Percentiles rank a stretch among this genome's conserved stretches.
Evolutionary conservation across 768 basidiomycete species (phyloP).

Genomic region (Tephrocybe sp.): DNA sequence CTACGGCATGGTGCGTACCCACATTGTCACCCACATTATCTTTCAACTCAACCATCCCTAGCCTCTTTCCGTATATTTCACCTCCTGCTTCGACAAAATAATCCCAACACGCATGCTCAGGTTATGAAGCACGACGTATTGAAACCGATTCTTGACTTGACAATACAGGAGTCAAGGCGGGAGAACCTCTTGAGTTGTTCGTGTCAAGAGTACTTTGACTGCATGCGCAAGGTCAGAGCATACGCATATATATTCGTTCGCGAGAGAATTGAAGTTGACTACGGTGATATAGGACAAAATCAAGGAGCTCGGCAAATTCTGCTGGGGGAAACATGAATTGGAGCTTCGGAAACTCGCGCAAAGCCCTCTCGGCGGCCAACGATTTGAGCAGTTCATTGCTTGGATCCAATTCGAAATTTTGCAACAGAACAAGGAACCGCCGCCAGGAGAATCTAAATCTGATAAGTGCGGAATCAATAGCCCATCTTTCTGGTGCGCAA

Average conservation of each 20-base stretch:
- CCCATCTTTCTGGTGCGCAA: slow-evolving; percentile 10
- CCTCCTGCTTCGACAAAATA: slow-evolving; percentile 78
- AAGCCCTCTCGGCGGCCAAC: slow-evolving; percentile 58
- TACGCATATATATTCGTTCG: too few relatives aligned
- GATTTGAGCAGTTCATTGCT: slow-evolving; percentile 68
- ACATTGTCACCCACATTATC: neutral
- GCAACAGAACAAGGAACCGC: slow-evolving; percentile 70
- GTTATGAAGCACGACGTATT: slow-evolving; percentile 85
- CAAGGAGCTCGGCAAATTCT: slow-evolving; percentile 79
- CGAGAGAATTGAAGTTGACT: too few relatives aligned
- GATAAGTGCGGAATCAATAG: slow-evolving; percentile 49
- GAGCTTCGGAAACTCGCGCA: slow-evolving; percentile 64
- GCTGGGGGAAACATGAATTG: slow-evolving; percentile 76
- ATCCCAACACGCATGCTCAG: slow-evolving; percentile 70
- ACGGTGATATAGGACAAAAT: slow-evolving; percentile 68
- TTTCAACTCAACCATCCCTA: slow-evolving; percentile 30
- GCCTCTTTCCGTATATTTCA: slow-evolving; percentile 94
- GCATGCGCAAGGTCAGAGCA: slow-evolving; percentile 82
- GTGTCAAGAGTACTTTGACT: slow-evolving; percentile 95
- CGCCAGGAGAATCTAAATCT: slow-evolving; percentile 48
- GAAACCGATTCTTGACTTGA: slow-evolving; percentile 80
- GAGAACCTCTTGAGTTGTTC: slow-evolving; percentile 95
- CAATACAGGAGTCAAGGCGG: slow-evolving; percentile 76
- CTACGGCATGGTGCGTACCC: slow-evolving; percentile 77
- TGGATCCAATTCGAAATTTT: slow-evolving; percentile 77